Conservation (phyloP, 1,139 yeast species). For the Yamadazyma diospyri region DNA sequence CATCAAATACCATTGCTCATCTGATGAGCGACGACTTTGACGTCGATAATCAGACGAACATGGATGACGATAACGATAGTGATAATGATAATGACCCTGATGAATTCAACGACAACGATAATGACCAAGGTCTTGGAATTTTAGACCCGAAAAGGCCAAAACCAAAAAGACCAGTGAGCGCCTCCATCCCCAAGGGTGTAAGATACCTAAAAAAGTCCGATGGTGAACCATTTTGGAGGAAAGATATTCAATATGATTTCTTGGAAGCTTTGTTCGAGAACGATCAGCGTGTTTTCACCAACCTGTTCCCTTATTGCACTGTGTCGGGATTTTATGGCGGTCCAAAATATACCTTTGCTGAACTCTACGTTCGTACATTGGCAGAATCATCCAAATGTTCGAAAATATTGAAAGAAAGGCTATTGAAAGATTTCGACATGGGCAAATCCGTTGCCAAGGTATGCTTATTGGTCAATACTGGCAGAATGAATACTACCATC, state of each 20-base stretch:
- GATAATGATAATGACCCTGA: slow-evolving; percentile 13
- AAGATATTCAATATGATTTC: slow-evolving; percentile 84
- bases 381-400: slow-evolving; percentile 85
- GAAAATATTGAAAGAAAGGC: slow-evolving; percentile 72
- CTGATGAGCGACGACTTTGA: slow-evolving; percentile 6
- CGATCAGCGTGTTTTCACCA: slow-evolving; percentile 63
- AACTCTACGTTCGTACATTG: slow-evolving; percentile 75
- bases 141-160: slow-evolving; percentile 5
- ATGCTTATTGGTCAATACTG: slow-evolving; percentile 84
- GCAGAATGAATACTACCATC: slow-evolving; percentile 91
- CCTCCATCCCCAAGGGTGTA: slow-evolving; percentile 21
- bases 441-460: slow-evolving; percentile 78
- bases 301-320: slow-evolving; percentile 41
- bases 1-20: slow-evolving; percentile 1
- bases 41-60: background rate
- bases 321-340: slow-evolving; percentile 36
- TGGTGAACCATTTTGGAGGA: slow-evolving; percentile 89
- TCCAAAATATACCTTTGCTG: slow-evolving; percentile 72
- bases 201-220: slow-evolving; percentile 79
- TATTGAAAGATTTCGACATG: slow-evolving; percentile 58
- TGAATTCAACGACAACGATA: slow-evolving; percentile 15
- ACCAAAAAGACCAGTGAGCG: slow-evolving; percentile 14
- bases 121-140: slow-evolving; percentile 1
- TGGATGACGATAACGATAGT: slow-evolving; percentile 8
- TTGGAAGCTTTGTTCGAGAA: slow-evolving; percentile 63